Conservation (phyloP, 305 asterid species). For the Solanum hybrid region DNA sequence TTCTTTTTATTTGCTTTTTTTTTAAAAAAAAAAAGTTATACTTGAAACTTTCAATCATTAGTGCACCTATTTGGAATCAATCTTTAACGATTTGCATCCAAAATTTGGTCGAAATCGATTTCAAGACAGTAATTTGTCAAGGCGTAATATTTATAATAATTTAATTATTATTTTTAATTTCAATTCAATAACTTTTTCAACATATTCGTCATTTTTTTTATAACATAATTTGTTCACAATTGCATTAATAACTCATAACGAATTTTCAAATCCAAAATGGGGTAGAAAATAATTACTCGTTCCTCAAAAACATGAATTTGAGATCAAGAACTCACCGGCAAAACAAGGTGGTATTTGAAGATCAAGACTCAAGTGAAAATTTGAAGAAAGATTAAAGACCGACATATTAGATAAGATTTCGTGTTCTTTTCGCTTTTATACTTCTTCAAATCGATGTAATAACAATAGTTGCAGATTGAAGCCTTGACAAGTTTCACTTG, state of each 20-base stretch:
- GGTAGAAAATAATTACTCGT: background rate
- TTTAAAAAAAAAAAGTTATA: too few species aligned
- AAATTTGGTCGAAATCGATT: background rate
- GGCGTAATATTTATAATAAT: background rate
- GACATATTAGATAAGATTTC: background rate
- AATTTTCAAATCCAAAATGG: background rate
- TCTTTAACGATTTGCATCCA: too few species aligned
- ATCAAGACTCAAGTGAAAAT: background rate
- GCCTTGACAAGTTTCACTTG: background rate
- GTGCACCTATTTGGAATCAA: too few species aligned
- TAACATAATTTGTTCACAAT: background rate
- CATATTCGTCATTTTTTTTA: too few species aligned
- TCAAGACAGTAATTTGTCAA: too few species aligned
- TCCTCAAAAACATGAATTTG: background rate
- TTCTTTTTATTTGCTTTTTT: too few species aligned
- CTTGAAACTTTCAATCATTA: too few species aligned
- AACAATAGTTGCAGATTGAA: background rate
- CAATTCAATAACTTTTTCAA: background rate
- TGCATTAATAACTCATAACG: background rate
- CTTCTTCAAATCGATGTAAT: background rate
- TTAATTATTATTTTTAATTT: too few species aligned
- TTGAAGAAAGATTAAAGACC: too few species aligned
- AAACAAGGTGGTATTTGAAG: background rate
- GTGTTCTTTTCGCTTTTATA: background rate
- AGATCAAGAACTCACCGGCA: background rate